A percentile compares a stretch with the other conserved stretches of the same genome.
Evolutionary conservation across 2,329 filamentous ascomycete genomes (phyloP).

Genomic region (Alternaria sp.): DNA sequence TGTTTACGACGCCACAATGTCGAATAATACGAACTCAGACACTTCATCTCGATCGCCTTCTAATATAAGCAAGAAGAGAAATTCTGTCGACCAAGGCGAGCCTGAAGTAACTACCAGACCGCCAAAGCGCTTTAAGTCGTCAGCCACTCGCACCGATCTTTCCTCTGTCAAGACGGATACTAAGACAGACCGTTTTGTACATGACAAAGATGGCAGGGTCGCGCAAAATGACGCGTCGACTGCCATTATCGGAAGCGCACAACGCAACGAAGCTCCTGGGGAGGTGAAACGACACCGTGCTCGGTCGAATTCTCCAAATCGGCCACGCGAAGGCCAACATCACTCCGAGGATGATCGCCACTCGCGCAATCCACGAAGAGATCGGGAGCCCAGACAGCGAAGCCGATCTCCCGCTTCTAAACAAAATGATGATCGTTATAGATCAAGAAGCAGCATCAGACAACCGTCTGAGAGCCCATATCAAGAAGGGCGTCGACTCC

Average conservation of each 20-base stretch:
- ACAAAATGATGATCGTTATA: not conserved
- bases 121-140: not conserved
- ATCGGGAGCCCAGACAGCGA: not conserved
- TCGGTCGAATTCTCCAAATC: not conserved
- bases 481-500: not conserved
- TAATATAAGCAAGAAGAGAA: not conserved
- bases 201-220: not conserved
- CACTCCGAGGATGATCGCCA: no score
- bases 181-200: not conserved
- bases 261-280: no score
- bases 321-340: not conserved
- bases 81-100: not conserved
- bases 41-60: not conserved
- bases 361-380: not conserved
- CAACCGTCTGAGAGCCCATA: not conserved
- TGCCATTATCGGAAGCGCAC: not conserved
- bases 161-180: not conserved
- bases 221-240: not conserved
- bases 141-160: not conserved
- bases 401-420: not conserved
- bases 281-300: not conserved
- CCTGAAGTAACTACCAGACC: not conserved
- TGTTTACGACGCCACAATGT: not conserved
- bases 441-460: not conserved
- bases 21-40: not conserved